These are phyloP conservation scores for Millerozyma miso DNA, from an alignment of 805 yeast genomes.

Conservation along the genomic window DNA sequence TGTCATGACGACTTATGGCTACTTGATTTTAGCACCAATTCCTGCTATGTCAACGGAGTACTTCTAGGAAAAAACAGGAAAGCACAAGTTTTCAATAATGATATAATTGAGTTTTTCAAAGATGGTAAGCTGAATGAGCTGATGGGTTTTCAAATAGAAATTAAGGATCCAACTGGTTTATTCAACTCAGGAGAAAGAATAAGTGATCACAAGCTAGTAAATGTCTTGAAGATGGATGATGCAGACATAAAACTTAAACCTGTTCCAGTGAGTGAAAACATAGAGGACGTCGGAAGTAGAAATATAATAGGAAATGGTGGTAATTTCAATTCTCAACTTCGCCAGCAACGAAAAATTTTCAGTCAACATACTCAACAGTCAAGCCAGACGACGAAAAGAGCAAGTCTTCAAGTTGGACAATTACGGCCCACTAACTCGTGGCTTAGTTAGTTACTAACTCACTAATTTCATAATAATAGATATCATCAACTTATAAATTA, in stretches of 20 bases:
- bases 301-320: slow-evolving; percentile 20
- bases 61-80: slow-evolving; percentile 61
- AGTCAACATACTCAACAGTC: slow-evolving; percentile 13
- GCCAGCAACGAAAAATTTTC: slow-evolving; percentile 23
- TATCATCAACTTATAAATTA: too few species aligned
- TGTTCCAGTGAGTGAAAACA: slow-evolving; percentile 9
- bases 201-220: slow-evolving; percentile 14
- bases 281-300: slow-evolving; percentile 7
- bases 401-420: slow-evolving; percentile 23
- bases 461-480: too few species aligned
- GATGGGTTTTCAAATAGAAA: slow-evolving; percentile 49
- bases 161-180: slow-evolving; percentile 61
- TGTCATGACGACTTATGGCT: slow-evolving; percentile 76
- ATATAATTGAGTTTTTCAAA: slow-evolving; percentile 58
- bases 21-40: slow-evolving; percentile 74
- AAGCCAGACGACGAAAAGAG: slow-evolving; percentile 20
- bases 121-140: slow-evolving; percentile 52
- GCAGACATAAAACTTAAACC: slow-evolving; percentile 28
- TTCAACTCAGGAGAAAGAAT: slow-evolving; percentile 45
- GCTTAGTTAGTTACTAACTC: too few species aligned
- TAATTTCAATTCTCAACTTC: slow-evolving; percentile 22
- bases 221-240: slow-evolving; percentile 22
- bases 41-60: slow-evolving; percentile 63
- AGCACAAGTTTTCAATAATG: slow-evolving; percentile 58
- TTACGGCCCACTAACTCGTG: slow-evolving; percentile 23